phyloP scores from a whole-genome alignment of 1,284 basidiomycete genomes.

The Sporisorium iseilematis-ciliati region DNA sequence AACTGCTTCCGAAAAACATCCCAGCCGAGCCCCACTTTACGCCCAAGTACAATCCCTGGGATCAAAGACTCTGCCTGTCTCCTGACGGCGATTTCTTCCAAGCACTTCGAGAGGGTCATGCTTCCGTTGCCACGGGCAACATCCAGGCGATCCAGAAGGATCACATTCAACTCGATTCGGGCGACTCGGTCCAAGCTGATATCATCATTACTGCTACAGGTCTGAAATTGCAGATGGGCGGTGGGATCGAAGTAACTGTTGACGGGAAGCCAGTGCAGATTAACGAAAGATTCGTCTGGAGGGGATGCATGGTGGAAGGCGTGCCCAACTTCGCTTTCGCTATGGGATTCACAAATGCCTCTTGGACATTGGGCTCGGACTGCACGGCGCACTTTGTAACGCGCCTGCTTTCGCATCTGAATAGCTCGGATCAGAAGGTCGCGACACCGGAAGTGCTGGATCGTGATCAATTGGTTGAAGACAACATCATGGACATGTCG shows the following conservation, averaged over 20 bases:
- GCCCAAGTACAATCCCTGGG: neutral
- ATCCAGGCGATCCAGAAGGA: neutral
- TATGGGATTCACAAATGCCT: neutral
- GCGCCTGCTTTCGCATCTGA: neutral
- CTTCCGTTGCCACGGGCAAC: slow-evolving; percentile 2
- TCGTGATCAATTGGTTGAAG: neutral
- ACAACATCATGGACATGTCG: neutral
- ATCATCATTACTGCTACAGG: neutral
- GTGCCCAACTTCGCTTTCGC: slow-evolving; percentile 2
- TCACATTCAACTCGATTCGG: neutral
- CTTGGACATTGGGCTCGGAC: slow-evolving; percentile 1
- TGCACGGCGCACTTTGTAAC: neutral
- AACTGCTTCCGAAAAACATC: neutral
- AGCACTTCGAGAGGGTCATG: neutral
- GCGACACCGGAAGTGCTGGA: neutral
- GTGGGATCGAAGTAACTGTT: neutral
- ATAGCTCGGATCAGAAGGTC: neutral
- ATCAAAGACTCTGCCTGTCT: neutral
- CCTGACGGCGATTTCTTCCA: slow-evolving; percentile 6
- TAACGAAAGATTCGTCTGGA: neutral
- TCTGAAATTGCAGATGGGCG: neutral
- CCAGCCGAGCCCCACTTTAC: slow-evolving; percentile 3
- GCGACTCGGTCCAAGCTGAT: neutral
- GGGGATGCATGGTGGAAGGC: slow-evolving; percentile 5
- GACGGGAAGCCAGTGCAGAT: neutral